Evolutionary conservation across 192 early-diverging fungal species (phyloP).

Genomic region (Coemansia sp.): DNA sequence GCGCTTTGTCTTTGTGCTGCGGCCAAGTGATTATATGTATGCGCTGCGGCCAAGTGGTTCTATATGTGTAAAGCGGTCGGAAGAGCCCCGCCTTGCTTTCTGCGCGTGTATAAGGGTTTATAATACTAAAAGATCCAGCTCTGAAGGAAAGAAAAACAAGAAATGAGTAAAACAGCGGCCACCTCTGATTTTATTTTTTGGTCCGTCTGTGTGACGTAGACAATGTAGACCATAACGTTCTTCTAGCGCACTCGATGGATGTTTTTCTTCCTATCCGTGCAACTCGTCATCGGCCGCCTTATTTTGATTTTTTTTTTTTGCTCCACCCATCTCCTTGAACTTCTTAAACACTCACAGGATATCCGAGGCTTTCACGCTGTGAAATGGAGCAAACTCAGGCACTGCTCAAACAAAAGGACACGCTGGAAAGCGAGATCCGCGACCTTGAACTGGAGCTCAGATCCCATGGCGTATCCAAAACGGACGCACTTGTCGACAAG

Average conservation of each 20-base stretch:
- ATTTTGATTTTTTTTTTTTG: too few species aligned
- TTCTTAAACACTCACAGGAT: neutral
- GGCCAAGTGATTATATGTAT: neutral
- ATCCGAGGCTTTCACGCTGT: neutral
- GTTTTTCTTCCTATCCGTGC: neutral
- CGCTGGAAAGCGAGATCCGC: slow-evolving; percentile 39
- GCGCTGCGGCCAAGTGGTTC: too few species aligned
- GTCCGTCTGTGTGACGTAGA: too few species aligned
- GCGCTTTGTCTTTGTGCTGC: neutral
- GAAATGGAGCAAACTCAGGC: slow-evolving; percentile 35
- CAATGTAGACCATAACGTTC: neutral
- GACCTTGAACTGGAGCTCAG: slow-evolving; percentile 26
- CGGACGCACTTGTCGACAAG: slow-evolving; percentile 58
- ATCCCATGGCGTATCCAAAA: slow-evolving; percentile 56
- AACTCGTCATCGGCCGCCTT: neutral
- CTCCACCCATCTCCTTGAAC: too few species aligned
- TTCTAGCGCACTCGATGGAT: neutral
- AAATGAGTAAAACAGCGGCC: too few species aligned
- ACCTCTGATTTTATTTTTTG: too few species aligned
- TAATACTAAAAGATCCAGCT: too few species aligned
- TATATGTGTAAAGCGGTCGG: too few species aligned
- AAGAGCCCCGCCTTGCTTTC: too few species aligned
- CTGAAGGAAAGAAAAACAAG: too few species aligned
- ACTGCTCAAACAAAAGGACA: slow-evolving; percentile 33
- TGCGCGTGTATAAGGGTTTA: too few species aligned